These are phyloP conservation scores for Ceratobasidium papillatum DNA, from an alignment of 1,284 basidiomycete genomes.

Conservation along the genomic window DNA sequence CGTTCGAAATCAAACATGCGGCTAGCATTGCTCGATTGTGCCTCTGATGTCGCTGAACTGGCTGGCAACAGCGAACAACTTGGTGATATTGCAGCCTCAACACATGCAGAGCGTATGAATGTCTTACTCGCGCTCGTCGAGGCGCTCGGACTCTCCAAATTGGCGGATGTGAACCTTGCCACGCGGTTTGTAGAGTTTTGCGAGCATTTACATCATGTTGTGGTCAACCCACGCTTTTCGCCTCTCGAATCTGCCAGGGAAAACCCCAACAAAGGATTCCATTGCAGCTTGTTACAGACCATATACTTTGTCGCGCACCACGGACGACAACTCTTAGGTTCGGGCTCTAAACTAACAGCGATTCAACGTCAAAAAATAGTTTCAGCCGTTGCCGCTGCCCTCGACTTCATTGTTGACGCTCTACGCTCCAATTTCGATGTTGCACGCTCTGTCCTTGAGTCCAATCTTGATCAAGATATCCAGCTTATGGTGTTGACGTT, in stretches of 20 bases:
- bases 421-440: constrained; percentile 74
- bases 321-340: constrained; percentile 3
- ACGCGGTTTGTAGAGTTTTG: constrained; percentile 73
- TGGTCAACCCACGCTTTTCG: constrained; percentile 61
- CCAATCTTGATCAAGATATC: constrained; percentile 79
- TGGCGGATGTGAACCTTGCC: constrained; percentile 59
- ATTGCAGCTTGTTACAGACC: constrained; percentile 80
- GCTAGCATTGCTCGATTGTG: constrained; percentile 62
- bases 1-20: constrained; percentile 65
- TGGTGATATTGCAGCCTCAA: constrained; percentile 85
- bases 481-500: constrained; percentile 83
- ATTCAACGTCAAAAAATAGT: constrained; percentile 68
- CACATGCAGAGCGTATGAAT: constrained; percentile 79
- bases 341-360: constrained; percentile 57
- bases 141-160: constrained; percentile 64
- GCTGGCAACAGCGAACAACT: constrained; percentile 75
- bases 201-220: constrained; percentile 50
- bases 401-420: constrained; percentile 73
- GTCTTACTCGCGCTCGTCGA: constrained; percentile 71
- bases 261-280: constrained; percentile 72
- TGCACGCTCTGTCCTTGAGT: constrained; percentile 64
- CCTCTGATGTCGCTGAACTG: constrained; percentile 68
- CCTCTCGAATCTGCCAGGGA: constrained; percentile 80
- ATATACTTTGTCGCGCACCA: constrained; percentile 74
- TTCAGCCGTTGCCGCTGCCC: constrained; percentile 67